These are phyloP conservation scores for Paraphaeosphaeria minitans DNA, from an alignment of 2,329 filamentous ascomycete genomes.

Conservation along the genomic window DNA sequence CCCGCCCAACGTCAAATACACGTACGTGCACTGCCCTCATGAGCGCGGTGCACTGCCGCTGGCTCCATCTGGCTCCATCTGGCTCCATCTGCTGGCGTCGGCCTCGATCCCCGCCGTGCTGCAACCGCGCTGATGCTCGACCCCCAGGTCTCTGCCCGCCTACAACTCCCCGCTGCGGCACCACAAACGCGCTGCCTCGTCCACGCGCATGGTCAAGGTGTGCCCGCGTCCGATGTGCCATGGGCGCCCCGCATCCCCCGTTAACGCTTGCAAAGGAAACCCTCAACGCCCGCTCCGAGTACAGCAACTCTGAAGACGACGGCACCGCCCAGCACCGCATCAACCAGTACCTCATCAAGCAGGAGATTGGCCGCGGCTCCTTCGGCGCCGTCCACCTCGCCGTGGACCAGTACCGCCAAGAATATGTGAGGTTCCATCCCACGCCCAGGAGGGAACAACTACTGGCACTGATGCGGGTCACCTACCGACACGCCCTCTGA, in stretches of 20 bases:
- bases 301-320: constrained; percentile 82
- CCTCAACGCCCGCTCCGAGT: constrained; percentile 84
- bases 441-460: constrained; percentile 8
- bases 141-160: constrained; percentile 59
- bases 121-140: constrained; percentile 25
- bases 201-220: constrained; percentile 67
- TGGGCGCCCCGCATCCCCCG: not conserved
- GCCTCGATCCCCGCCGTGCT: constrained; percentile 31
- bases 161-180: constrained; percentile 69
- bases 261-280: constrained; percentile 71
- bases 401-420: constrained; percentile 84
- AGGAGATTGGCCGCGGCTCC: constrained; percentile 95
- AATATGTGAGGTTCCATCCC: constrained; percentile 74
- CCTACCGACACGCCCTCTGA: constrained; percentile 23
- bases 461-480: constrained; percentile 26
- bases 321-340: constrained; percentile 82
- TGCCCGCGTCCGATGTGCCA: constrained; percentile 11
- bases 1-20: constrained; percentile 55
- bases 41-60: not conserved
- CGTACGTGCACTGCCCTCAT: constrained; percentile 48
- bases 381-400: constrained; percentile 93
- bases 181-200: constrained; percentile 65
- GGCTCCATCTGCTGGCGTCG: not conserved
- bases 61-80: not conserved
- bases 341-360: constrained; percentile 92